Evolutionary conservation across 495 filamentous ascomycete genomes (phyloP), one percentile per base, ranked within the genome.

Genomic region (Aspergillus ostianus): DNA sequence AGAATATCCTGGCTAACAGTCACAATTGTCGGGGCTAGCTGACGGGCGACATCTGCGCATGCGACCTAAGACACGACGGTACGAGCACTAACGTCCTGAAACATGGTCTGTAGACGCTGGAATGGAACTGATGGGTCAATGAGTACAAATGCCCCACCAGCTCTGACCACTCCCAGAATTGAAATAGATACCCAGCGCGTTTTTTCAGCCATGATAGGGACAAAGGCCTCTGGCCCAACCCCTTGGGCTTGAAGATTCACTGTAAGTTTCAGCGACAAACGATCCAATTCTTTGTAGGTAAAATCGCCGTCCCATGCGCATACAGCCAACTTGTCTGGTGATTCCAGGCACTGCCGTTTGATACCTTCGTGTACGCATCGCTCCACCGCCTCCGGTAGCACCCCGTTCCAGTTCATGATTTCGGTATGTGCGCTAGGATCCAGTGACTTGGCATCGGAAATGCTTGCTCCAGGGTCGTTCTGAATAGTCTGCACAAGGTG

Each of bases 151-250:
- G 73, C 78, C 13, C 71, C 73, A 6, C 81, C 81, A 19, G 78
- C 75, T 51, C 77, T 79, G n/a, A 79, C 55, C 10, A 82, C 67
- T 0, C 68, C 77, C 9, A 77, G 63, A 47, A 77, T 65, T 2
- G 73, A 61, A 19, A 84, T 64, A 4, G 75, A 51, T 13, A 74
- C 72, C 69, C 71, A 82, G 0, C 64, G 58, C 0, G 74, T 76
- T 56, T 82, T 84, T 15, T 76, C 68, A 32, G 82, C 76, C 58
- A 70, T 77, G 3, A 85, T 51, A 1, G 80, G 79, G 3, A 85
- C 73, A 2, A 77, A 20, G 10, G 50, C 54, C 26, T 75, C 73
- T 4, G 55, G 61, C 8, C 32, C 52, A 17, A 81, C 64, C n/a
- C 78, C 77, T 7, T 74, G 64, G 0, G 26, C 52, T 8, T 56